phyloP scores from a whole-genome alignment of 805 yeast genomes.

The Isabelozyma rhagii region DNA sequence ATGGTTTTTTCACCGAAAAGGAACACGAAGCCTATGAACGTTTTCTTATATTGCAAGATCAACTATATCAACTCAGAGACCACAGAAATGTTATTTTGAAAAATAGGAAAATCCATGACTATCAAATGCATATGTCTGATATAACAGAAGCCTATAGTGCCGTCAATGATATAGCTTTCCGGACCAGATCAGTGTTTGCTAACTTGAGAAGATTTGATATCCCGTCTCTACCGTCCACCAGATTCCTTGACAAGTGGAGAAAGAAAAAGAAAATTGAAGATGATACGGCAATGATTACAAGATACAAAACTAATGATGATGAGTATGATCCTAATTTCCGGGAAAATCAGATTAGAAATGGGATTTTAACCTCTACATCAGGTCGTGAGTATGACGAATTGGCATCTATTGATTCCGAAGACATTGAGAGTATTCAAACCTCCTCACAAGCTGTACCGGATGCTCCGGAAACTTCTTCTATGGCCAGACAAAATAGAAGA shows the following conservation, averaged over 20 bases:
- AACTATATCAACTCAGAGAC: conserved; percentile 59
- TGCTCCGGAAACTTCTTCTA: conserved; percentile 13
- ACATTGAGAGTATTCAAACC: not conserved
- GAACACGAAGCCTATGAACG: conserved; percentile 62
- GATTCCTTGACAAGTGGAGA: conserved; percentile 21
- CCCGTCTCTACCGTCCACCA: conserved; percentile 40
- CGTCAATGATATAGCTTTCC: conserved; percentile 27
- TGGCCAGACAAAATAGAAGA: conserved; percentile 21
- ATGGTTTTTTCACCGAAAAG: conserved; percentile 55
- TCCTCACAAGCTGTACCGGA: not conserved
- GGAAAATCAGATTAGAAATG: conserved; percentile 40
- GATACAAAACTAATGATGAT: conserved; percentile 7
- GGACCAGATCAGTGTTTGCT: conserved; percentile 20
- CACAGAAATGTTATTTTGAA: conserved; percentile 31
- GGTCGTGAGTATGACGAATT: conserved; percentile 4
- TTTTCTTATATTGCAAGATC: conserved; percentile 62
- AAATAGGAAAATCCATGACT: conserved; percentile 5
- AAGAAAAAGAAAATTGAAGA: conserved; percentile 5
- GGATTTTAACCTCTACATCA: conserved; percentile 6
- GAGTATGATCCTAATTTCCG: conserved; percentile 28
- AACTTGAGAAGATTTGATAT: conserved; percentile 30
- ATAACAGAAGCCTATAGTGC: conserved; percentile 10
- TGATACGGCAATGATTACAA: conserved; percentile 1
- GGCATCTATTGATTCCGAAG: conserved; percentile 12
- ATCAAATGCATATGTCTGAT: conserved; percentile 2